Evolutionary conservation across 225 moss, liverwort and hornwort species (phyloP).

Genomic region (Bryoerythrophyllum caledonicum): DNA sequence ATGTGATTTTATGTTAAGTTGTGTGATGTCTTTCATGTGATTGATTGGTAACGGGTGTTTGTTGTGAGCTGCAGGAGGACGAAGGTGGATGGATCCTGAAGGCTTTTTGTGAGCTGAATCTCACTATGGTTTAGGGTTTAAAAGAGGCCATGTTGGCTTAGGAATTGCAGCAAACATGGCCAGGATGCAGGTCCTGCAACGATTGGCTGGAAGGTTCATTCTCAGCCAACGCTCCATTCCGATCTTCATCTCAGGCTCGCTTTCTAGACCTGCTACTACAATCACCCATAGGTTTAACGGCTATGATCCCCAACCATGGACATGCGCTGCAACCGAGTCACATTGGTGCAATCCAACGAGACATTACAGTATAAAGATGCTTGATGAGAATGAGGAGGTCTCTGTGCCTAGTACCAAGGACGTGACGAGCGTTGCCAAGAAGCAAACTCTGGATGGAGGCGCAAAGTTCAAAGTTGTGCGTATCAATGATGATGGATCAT

Average conservation of each 20-base stretch:
- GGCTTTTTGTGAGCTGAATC: not conserved
- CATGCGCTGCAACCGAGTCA: not conserved
- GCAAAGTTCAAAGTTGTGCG: slow-evolving; percentile 67
- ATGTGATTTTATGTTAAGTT: not conserved
- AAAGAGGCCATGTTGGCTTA: slow-evolving; percentile 2
- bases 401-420: slow-evolving; percentile 27
- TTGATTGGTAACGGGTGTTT: not conserved
- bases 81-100: not conserved
- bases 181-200: slow-evolving; percentile 31
- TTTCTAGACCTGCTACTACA: not conserved
- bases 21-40: not conserved
- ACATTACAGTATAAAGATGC: slow-evolving; percentile 21
- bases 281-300: slow-evolving; percentile 6
- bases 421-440: slow-evolving; percentile 20
- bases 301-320: not conserved
- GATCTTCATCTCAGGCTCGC: slow-evolving; percentile 5
- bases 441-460: slow-evolving; percentile 53
- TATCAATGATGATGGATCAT: slow-evolving; percentile 59
- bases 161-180: slow-evolving; percentile 31
- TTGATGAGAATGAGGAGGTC: slow-evolving; percentile 17
- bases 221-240: slow-evolving; percentile 9
- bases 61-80: slow-evolving; percentile 23
- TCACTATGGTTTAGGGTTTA: not conserved
- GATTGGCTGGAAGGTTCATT: slow-evolving; percentile 20
- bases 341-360: slow-evolving; percentile 18